Evolutionary conservation across 441 rosid species (phyloP), one percentile per base, ranked within the genome.

Genomic region (Gossypium lobatum): DNA sequence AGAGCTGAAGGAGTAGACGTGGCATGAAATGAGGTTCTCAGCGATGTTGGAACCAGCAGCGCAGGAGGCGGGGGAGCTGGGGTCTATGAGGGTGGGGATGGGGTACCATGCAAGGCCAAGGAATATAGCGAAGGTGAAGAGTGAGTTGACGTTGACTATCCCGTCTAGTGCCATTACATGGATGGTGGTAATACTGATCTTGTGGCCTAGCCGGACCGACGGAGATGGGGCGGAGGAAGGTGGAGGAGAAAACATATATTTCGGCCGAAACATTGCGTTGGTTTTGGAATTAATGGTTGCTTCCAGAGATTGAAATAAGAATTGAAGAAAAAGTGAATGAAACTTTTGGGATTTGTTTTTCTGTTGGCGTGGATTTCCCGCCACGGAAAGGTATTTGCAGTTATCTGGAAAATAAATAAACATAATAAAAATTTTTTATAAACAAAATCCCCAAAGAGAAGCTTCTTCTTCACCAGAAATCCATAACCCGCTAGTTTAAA

Each of bases 101-200:
- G 90, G 88, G 68, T 70, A 80, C 82, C 84, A 73, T 3, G 93
- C 62, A 9, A 90, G 89, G 59, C 97, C 94, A 53, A 93, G 82
- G 84, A 93, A 93, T 77, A 91, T 88, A 10, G 90, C 97, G 3
- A 91, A 73, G 4, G 97, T 84, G 88, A 93, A 93, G 64, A 93
- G 86, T 28, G 97, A 91, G 71, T 91, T 93, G 39, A 91, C 96
- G 71, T 89, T 83, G 18, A 93, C 86, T 50, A 93, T 84, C 13
- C 92, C 93, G 64, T 92, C 96, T 10, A 93, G 76, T 60, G 98
- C 97, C 76, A 88, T 86, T 10, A 89, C 80, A 73, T 91, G 95
- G 79, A 91, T 55, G 53, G 78, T 83, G 6, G 95, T 92, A 52
- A 81, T 76, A 50, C 83, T 73, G 1, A 73, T 59, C 52, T 73